Evolutionary conservation across 352 stramenopile species (phyloP).

Genomic region (Blastocystis sp.): DNA sequence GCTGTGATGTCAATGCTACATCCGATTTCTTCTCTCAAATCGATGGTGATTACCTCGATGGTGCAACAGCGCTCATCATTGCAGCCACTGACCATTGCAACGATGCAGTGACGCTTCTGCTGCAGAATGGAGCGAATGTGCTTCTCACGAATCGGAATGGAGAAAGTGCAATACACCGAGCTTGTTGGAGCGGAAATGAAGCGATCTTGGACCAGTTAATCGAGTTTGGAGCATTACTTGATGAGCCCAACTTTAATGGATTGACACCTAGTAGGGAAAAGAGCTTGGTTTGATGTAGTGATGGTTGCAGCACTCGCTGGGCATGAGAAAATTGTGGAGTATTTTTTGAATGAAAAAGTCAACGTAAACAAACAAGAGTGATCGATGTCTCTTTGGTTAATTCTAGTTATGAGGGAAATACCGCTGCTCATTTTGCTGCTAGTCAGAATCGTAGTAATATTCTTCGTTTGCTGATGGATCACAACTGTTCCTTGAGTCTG

Average conservation of each 20-base stretch:
- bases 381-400: neutral
- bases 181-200: conserved; percentile 19
- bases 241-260: neutral
- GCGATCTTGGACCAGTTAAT: neutral
- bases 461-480: neutral
- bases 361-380: conserved; percentile 29
- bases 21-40: conserved; percentile 40
- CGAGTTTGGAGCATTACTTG: neutral
- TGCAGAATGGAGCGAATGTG: neutral
- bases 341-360: neutral
- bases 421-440: neutral
- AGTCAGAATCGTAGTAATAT: neutral
- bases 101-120: neutral
- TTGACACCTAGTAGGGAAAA: neutral
- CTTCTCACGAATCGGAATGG: conserved; percentile 2
- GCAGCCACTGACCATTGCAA: neutral
- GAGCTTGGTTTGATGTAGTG: neutral
- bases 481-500: neutral
- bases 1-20: conserved; percentile 7
- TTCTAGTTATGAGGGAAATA: conserved; percentile 24
- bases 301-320: neutral
- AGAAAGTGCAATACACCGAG: neutral
- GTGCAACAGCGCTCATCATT: conserved; percentile 12
- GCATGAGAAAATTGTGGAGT: neutral
- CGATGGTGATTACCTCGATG: neutral